phyloP scores from a whole-genome alignment of 2,329 filamentous ascomycete genomes.

The Plectosphaerella plurivora region DNA sequence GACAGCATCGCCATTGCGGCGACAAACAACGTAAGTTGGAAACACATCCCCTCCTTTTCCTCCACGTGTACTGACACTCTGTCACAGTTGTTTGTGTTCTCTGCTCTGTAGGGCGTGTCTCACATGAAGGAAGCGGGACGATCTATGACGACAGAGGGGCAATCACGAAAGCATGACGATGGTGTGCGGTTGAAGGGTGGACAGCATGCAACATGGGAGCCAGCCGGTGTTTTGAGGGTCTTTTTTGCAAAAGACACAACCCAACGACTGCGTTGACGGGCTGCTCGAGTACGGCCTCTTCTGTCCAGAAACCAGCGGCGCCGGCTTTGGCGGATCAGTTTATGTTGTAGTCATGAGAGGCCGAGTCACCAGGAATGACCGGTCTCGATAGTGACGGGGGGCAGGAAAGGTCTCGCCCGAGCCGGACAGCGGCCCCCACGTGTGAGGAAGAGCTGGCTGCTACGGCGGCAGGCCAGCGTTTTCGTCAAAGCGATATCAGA shows the following conservation, averaged over 20 bases:
- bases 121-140: background rate
- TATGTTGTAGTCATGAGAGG: background rate
- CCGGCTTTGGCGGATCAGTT: background rate
- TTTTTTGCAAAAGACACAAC: too few species aligned
- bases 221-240: too few species aligned
- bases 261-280: too few species aligned
- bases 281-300: too few species aligned
- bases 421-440: background rate
- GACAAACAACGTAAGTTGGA: conserved; percentile 88
- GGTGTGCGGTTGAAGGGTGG: background rate
- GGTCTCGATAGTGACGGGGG: background rate
- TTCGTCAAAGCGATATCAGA: background rate
- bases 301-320: background rate
- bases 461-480: background rate
- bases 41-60: background rate
- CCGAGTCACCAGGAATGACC: background rate
- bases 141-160: background rate
- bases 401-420: background rate
- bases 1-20: conserved; percentile 99
- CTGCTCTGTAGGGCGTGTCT: conserved; percentile 55
- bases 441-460: background rate
- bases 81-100: conserved; percentile 70
- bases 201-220: background rate
- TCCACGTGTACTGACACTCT: background rate
- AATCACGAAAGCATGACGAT: background rate